phyloP scores from a whole-genome alignment of 2,329 filamentous ascomycete species.

The Cladorrhinum sp. region DNA sequence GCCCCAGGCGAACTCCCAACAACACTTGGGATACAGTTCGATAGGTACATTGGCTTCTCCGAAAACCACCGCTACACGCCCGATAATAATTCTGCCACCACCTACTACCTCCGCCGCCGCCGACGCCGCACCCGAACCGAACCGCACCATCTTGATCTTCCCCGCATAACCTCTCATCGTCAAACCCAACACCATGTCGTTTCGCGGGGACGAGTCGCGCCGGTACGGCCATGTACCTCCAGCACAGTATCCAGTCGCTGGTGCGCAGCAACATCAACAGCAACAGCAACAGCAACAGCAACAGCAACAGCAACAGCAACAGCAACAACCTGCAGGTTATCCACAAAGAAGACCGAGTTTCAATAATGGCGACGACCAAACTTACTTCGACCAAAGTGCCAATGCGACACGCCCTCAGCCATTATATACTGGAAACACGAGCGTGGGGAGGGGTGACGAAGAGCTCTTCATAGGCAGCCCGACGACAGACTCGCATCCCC shows the following conservation, averaged over 20 bases:
- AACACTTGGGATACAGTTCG: not conserved
- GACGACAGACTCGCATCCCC: slow-evolving; percentile 31
- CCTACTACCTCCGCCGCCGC: slow-evolving; percentile 1
- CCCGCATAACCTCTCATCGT: not conserved
- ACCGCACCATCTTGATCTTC: not conserved
- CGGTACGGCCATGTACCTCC: slow-evolving; percentile 66
- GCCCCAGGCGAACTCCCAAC: not conserved
- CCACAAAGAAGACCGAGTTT: slow-evolving; percentile 64
- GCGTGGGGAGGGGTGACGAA: slow-evolving; percentile 43
- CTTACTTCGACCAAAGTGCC: slow-evolving; percentile 43
- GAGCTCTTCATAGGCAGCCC: slow-evolving; percentile 63
- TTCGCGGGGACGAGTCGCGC: slow-evolving; percentile 59
- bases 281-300: slow-evolving; percentile 32
- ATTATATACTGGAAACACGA: slow-evolving; percentile 31
- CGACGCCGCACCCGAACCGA: not conserved
- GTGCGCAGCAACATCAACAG: slow-evolving; percentile 34
- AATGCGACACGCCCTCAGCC: slow-evolving; percentile 30
- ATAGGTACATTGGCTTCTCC: not conserved
- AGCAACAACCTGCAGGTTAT: slow-evolving; percentile 35
- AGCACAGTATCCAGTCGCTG: slow-evolving; percentile 57
- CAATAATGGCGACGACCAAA: slow-evolving; percentile 70
- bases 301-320: too few relatives aligned
- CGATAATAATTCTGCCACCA: not conserved
- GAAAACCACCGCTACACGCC: not conserved
- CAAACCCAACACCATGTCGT: slow-evolving; percentile 51